Evolutionary conservation across 2,329 filamentous ascomycete species (phyloP), one percentile per base, ranked within the genome.

Genomic region (Hirsutella rhossiliensis): DNA sequence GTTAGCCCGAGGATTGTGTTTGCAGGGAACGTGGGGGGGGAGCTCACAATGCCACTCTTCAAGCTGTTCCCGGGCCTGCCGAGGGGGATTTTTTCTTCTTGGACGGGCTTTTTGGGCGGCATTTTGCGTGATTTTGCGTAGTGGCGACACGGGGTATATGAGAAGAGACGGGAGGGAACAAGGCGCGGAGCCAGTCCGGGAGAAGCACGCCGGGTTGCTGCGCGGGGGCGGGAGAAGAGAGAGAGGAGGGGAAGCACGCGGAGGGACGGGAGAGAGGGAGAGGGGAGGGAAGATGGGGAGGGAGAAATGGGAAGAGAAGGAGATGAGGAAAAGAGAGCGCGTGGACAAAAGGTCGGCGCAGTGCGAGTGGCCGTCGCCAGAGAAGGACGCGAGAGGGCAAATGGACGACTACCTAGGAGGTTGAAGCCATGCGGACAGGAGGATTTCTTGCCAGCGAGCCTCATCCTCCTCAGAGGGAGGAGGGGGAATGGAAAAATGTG

Each of bases 31-130:
- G 45, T 44, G 9, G 34, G 34, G 41, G 23, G 41, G 48, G 38
- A 46, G 58, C 79, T 69, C 76, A 94, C 92, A 80, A 98, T 98
- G 73, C 92, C 94, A 74, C 87, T 96, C 80, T 97, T 98, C 68
- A 98, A 68, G 72, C 80, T 97, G 78, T 98, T 98, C 62, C 92
- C 92, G 54, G 92, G 92, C 64, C 92, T 78, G 67, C 92, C 92
- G 68, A 98, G 77, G 56, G 92, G 82, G 67, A 97, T 77, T 82
- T 97, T 97, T 77, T 97, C 86, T 76, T 96, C 85, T 59, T 87
- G 80, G 58, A 80, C 82, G 43, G 70, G 73, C 72, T 97, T 97
- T 78, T 98, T 98, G 65, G 92, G 92, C 69, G 87, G 76, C 92
- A 98, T 98, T 65, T 79, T 73, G 65, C 67, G 72, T 65, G 75